Conservation (phyloP, 1,139 yeast species). For the Diutina siamensis region DNA sequence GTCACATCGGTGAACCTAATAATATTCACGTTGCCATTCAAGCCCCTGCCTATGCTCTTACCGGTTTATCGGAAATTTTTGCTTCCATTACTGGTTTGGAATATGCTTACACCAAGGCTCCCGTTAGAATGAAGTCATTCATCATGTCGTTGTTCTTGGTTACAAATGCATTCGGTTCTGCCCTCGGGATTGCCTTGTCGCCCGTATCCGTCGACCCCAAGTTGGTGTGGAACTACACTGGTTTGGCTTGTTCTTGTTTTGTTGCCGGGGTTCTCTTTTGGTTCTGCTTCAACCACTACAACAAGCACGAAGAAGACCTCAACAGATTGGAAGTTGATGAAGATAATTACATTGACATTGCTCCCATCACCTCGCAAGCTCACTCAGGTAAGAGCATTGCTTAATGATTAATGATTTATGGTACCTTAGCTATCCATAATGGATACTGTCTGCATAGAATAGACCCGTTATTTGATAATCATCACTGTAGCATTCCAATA, state of each 20-base stretch:
- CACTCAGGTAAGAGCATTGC: conserved; percentile 3
- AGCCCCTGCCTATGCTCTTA: conserved; percentile 50
- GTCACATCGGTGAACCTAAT: conserved; percentile 27
- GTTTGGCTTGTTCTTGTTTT: conserved; percentile 48
- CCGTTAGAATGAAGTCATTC: conserved; percentile 49
- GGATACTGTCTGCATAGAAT: too few relatives aligned
- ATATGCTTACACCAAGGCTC: conserved; percentile 64
- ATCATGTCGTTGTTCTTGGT: conserved; percentile 52
- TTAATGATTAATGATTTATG: neutral
- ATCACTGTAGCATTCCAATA: too few relatives aligned
- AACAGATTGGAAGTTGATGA: conserved; percentile 38
- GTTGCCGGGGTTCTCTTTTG: conserved; percentile 54
- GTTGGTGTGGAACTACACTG: conserved; percentile 55
- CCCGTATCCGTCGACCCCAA: conserved; percentile 36
- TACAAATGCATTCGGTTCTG: conserved; percentile 58
- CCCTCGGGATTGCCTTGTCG: conserved; percentile 61
- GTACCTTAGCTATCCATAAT: neutral
- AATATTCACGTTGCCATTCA: conserved; percentile 50
- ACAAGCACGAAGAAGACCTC: conserved; percentile 48
- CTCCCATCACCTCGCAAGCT: conserved; percentile 4
- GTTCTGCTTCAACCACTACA: conserved; percentile 45
- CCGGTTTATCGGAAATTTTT: conserved; percentile 53
- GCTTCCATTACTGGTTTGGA: conserved; percentile 59
- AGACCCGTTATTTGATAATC: too few relatives aligned
- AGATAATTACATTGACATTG: neutral